Base-by-base conservation (phyloP, 495 filamentous ascomycete species). In the Penicillium manginii region DNA sequence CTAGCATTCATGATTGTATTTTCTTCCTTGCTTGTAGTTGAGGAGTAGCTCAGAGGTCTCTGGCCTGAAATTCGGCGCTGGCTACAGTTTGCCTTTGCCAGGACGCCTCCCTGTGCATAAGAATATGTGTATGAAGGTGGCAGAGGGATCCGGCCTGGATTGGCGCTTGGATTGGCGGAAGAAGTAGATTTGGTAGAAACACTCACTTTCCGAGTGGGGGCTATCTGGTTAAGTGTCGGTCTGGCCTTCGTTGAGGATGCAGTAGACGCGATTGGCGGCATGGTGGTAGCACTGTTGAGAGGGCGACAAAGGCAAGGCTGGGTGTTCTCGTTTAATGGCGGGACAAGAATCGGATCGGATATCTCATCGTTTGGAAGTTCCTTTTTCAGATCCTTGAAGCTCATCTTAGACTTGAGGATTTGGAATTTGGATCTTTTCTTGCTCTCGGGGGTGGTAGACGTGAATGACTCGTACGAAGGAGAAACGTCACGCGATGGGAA, bases 341-440 rank as follows among this genome's bases (percentile, higher is more conserved):
- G 18, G 8, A 52, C 39, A 31, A 64, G 65, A 32, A 60, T 46
- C 1, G 53, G 33, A 19, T 21, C n/a, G n/a, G n/a, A 17, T 2
- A 47, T 32, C 7, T 55, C 61, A n/a, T 59, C 56, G 17, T 60
- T 70, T 4, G 53, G 45, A 32, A 55, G 50, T 21, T 75, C 74
- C 32, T 71, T 73, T 3, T 55, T 64, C 3, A 77, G 31, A 29
- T 77, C 71, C 42, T 71, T 75, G 49, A 73, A 63, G 47, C 71
- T 74, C 42, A 73, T 59, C 51, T 77, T 74, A 9, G 66, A 67
- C 35, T 62, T 60, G 32, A 74, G 56, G 12, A 65, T 52, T 2
- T 68, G 66, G 39, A 74, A 48, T 7, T 63, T 63, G 0, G 66
- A 73, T 49, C 54, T 67, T 50, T 75, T 74, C 50, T 67, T 72